Percentiles rank a stretch among this genome's conserved stretches.
phyloP scores from a whole-genome alignment of 805 yeast species.

The Yamadazyma insecticola region DNA sequence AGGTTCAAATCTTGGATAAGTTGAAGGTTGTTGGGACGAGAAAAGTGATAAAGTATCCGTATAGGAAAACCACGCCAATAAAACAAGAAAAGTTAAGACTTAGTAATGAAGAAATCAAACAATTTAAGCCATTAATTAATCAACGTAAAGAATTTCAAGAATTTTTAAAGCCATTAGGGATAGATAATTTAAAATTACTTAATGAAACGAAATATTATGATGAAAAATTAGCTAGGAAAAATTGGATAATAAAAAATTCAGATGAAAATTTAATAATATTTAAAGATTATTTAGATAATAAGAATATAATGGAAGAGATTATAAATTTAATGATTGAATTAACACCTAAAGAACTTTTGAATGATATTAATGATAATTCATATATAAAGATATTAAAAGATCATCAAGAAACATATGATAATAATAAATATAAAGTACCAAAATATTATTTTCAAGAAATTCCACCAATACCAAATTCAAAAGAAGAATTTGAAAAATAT shows the following conservation, averaged over 20 bases:
- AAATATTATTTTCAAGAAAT: conserved; percentile 25
- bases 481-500: conserved; percentile 29
- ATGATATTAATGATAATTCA: conserved; percentile 11
- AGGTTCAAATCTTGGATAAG: too few relatives aligned
- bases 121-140: too few relatives aligned
- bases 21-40: too few relatives aligned
- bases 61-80: too few relatives aligned
- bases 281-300: conserved; percentile 22
- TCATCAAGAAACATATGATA: conserved; percentile 12
- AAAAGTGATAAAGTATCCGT: too few relatives aligned
- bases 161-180: conserved; percentile 30
- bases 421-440: conserved; percentile 12
- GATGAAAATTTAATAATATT: conserved; percentile 14
- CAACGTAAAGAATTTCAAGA: conserved; percentile 16
- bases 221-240: conserved; percentile 16
- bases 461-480: conserved; percentile 24
- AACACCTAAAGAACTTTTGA: conserved; percentile 27
- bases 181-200: conserved; percentile 28
- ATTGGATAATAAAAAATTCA: conserved; percentile 21
- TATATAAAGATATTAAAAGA: conserved; percentile 12
- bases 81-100: too few relatives aligned
- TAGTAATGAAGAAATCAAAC: not conserved
- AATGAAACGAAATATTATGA: conserved; percentile 21
- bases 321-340: conserved; percentile 24
- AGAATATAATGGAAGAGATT: conserved; percentile 28